Base-by-base conservation (phyloP, 2,329 filamentous ascomycete species). In the Fusarium pseudoanthophilum region DNA sequence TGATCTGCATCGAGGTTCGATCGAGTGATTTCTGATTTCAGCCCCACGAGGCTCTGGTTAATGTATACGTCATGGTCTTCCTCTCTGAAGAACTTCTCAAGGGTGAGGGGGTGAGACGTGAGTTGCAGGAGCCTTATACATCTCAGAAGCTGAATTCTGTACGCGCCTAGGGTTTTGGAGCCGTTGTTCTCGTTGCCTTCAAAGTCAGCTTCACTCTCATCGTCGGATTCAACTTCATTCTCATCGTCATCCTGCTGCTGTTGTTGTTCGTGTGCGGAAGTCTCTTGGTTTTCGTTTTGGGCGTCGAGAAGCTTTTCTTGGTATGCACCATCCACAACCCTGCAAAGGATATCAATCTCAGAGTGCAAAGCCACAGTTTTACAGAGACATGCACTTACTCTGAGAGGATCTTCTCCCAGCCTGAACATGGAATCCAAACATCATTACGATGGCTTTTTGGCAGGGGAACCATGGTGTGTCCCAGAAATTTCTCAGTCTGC, bases 81-180 rank as follows among this genome's bases (percentile, higher is more conserved):
- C 10, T 53, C 14, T 48, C 69, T 68, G 15, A 81, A 60, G n/a
- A 78, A 57, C 4, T n/a, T 69, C 20, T 83, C 81, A 0, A 82
- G 64, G 16, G 72, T 75, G 53, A 81, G 80, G 0, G 74, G 43
- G 28, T 83, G 81, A 1, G 80, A 82, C 0, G 75, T 59, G 0
- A 70, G 62, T 42, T 81, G 78, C 0, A 77, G 67, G 0, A 77
- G n/a, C 1, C 71, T 60, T 11, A 8, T n/a, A 1, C 43, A 43
- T 20, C 53, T 24, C 9, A n/a, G 9, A 0, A 7, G 10, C n/a
- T 24, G 46, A 21, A 64, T n/a, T 36, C 11, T 34, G 42, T 42
- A 64, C 5, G 16, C 9, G 13, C 21, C 10, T 18, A 7, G 34
- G 1, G 11, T 14, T 1, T 4, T 15, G 8, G 26, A 26, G 1